Conservation (phyloP, 768 basidiomycete genomes). For the Termitomyces sp. region DNA sequence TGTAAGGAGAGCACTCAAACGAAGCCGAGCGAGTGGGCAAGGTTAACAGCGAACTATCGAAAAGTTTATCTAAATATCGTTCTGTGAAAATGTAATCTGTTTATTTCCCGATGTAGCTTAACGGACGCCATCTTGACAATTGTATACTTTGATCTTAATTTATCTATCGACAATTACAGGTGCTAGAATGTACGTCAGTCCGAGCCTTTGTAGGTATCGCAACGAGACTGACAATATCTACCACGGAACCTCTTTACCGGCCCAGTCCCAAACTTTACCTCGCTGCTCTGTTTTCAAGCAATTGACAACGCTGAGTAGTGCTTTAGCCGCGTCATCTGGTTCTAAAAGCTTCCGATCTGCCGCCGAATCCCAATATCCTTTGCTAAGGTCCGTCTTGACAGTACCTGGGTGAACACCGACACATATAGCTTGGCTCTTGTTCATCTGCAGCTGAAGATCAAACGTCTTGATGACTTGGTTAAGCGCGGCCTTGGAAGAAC, state of each 20-base stretch:
- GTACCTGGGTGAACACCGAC: slow-evolving; percentile 58
- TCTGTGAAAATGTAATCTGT: background rate
- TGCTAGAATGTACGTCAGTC: background rate
- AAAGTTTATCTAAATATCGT: background rate
- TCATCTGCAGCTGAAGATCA: slow-evolving; percentile 46
- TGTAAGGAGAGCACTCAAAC: background rate
- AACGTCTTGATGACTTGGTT: slow-evolving; percentile 62
- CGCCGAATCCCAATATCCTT: slow-evolving; percentile 42
- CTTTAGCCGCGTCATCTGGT: slow-evolving; percentile 44
- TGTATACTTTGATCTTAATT: background rate
- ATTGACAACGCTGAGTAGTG: slow-evolving; percentile 40
- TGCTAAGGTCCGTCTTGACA: slow-evolving; percentile 55
- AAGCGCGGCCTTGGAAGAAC: slow-evolving; percentile 56
- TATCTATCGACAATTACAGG: background rate
- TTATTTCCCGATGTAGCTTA: background rate
- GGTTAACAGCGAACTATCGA: background rate
- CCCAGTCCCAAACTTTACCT: slow-evolving; percentile 56
- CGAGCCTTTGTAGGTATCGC: too few species aligned
- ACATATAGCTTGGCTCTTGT: slow-evolving; percentile 42
- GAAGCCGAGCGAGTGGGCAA: background rate
- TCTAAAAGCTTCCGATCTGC: slow-evolving; percentile 37
- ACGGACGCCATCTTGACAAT: background rate
- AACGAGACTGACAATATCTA: slow-evolving; percentile 11
- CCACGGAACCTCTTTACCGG: slow-evolving; percentile 43
- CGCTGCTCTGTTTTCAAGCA: slow-evolving; percentile 34